phyloP scores from a whole-genome alignment of 306 rosid genomes.

The Prunus fruticosa region DNA sequence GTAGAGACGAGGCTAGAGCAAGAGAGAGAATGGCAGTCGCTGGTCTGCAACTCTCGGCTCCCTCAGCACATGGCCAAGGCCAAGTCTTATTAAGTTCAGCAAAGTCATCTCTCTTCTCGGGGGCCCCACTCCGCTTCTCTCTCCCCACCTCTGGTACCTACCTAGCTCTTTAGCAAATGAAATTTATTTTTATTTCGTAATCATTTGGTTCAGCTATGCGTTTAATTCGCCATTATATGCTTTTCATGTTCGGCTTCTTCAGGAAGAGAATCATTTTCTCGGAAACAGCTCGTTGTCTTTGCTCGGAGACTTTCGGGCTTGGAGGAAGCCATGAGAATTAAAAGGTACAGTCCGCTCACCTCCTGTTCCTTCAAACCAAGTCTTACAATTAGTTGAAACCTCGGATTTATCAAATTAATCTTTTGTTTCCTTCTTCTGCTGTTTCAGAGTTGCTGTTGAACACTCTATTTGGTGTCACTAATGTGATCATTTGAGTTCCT shows the following conservation, averaged over 20 bases:
- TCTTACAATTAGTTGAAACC: neutral
- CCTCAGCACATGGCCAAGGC: constrained; percentile 42
- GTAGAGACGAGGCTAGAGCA: neutral
- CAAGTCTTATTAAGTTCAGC: constrained; percentile 24
- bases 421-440: neutral
- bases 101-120: constrained; percentile 29
- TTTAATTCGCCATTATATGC: neutral
- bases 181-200: neutral
- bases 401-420: neutral
- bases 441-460: neutral
- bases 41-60: constrained; percentile 40
- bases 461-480: neutral
- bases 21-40: constrained; percentile 45
- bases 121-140: constrained; percentile 32
- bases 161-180: neutral
- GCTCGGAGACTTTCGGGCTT: constrained; percentile 58
- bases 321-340: constrained; percentile 77
- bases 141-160: constrained; percentile 32
- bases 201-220: neutral
- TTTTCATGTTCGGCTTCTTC: constrained; percentile 3
- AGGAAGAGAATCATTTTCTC: constrained; percentile 37
- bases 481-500: neutral
- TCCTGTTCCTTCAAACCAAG: neutral
- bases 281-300: constrained; percentile 43
- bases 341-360: constrained; percentile 38